Evolutionary conservation across 345 rosid species (phyloP), one percentile per base, ranked within the genome.

Genomic region (Melaleuca alternifolia): DNA sequence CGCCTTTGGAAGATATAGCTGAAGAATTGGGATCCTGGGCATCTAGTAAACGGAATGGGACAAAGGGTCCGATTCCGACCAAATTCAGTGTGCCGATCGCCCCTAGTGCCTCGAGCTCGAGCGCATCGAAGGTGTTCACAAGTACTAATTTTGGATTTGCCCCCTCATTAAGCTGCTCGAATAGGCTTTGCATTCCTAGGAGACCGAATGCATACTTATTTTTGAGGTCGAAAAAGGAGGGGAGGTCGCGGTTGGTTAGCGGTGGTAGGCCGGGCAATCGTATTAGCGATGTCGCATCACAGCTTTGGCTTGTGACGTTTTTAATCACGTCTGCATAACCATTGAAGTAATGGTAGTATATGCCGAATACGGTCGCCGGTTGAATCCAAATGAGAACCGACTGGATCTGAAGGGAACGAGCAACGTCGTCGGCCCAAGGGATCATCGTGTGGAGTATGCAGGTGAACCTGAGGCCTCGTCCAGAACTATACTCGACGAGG

Each of bases 331-430:
- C 91, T 3, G 14, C 85, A 7, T 91, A 91, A 7, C 93, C 91
- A 51, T 91, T 84, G 82, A 95, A 92, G 92, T 90, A 90, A 87
- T 92, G 91, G 86, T 94, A 91, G 84, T 94, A 94, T 51, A 94
- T 85, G 84, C 89, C 92, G 1, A 96, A 88, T 6, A 94, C 94
- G 1, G 92, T 90, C 1, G 99, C 95, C 0, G 98, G 94, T 26
- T 96, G 98, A 18, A 85, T 88, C 96, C 99, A 96, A 16, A 94
- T 89, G 6, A 89, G 86, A 0, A 91, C 87, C 0, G 91, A 57
- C 0, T 92, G 94, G 37, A 94, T 87, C 54, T 86, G 53, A 54
- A 91, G 85, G 12, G 83, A 91, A 85, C 92, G 92, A 79, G 97
- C 95, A 83, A 91, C 95, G 20, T 85, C 90, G 0, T 87, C 90